Evolutionary conservation across 169 alveolate species (phyloP), one percentile per base, ranked within the genome.

Genomic region (Cystoisospora suis): DNA sequence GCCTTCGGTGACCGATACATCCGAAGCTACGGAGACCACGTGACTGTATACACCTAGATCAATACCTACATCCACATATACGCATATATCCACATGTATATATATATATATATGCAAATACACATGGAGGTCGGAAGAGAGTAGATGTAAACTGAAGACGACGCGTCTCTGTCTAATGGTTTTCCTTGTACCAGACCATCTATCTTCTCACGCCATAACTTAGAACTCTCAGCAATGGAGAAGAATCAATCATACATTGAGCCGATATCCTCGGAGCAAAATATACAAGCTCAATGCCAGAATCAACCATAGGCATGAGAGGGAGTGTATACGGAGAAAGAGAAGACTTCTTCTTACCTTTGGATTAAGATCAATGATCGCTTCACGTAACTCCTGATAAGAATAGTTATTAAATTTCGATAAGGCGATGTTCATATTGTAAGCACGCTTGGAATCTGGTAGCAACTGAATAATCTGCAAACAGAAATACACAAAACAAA

Each of bases 401-500:
- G 98, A 96, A 91, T 96, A 96, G 87, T 96, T 96, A 93, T 94
- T 95, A 95, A 97, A 97, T 89, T 96, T 96, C n/a, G 98, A 94
- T 53, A 97, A 90, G 32, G 97, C 98, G 77, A 97, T 97, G 89
- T 96, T 96, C 97, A 97, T 97, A 92, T 96, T 97, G 94, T 97
- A 96, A 61, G 97, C 96, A 75, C 98, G 93, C 95, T 97, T 97
- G n/a, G 98, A 92, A 90, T 97, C 98, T 0, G 98, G 98, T 72
- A 97, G 94, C 81, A 97, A 94, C 34, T 95, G 98, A 77, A 97
- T 90, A 56, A 94, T 86, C 95, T 94, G 86, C 34, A n/a, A n/a
- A n/a, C n/a, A n/a, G n/a, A n/a, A n/a, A n/a, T n/a, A n/a, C n/a
- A n/a, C n/a, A n/a, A n/a, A n/a, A n/a, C n/a, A n/a, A n/a, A n/a